Evolutionary conservation across 2,329 filamentous ascomycete genomes (phyloP).

Genomic region (Curvularia lunata): DNA sequence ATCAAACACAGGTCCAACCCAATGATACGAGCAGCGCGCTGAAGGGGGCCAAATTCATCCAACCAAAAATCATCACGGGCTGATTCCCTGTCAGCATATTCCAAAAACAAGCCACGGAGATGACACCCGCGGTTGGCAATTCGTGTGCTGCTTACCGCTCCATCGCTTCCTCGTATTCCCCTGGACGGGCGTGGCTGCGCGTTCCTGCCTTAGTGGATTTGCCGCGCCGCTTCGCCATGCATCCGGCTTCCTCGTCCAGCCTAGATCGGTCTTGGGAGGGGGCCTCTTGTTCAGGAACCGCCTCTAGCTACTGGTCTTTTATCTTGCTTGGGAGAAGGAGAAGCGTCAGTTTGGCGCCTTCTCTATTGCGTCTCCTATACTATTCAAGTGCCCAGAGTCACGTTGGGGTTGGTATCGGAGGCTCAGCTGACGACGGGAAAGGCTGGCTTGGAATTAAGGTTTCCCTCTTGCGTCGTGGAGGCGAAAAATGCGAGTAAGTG

Average conservation of each 20-base stretch:
- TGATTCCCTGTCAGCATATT: not conserved
- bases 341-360: not conserved
- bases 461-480: not conserved
- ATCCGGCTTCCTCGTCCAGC: not conserved
- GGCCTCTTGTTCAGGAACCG: not conserved
- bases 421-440: not conserved
- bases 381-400: not conserved
- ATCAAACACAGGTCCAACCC: not conserved
- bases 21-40: not conserved
- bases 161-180: not conserved
- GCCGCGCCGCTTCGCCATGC: constrained; percentile 10
- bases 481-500: not conserved
- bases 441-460: not conserved
- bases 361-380: not conserved
- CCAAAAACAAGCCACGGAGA: constrained; percentile 6
- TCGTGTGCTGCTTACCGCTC: not conserved
- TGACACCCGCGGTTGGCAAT: not conserved
- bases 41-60: not conserved
- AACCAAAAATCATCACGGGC: constrained; percentile 1
- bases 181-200: constrained; percentile 2
- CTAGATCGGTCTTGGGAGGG: not conserved
- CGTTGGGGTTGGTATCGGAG: not conserved
- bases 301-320: no score
- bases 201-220: constrained; percentile 3
- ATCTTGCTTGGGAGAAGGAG: no score